Percentiles rank a stretch among this genome's conserved stretches.
These are phyloP conservation scores for Pythium aquatile DNA, from an alignment of 352 stramenopile species.

Conservation along the genomic window DNA sequence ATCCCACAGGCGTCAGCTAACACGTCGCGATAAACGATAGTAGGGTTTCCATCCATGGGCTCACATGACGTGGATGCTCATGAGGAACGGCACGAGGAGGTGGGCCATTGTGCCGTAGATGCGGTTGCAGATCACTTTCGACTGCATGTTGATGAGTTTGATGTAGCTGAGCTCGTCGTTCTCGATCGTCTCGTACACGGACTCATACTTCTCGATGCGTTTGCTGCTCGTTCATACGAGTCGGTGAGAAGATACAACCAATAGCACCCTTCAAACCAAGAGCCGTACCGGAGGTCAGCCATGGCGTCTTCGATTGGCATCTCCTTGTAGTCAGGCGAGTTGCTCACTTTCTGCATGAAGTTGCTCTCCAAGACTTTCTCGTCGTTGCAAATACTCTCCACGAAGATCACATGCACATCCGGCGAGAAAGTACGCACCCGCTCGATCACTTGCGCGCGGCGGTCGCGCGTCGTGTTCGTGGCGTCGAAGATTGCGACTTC, in stretches of 20 bases:
- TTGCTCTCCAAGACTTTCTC: constrained; percentile 52
- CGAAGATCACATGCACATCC: constrained; percentile 61
- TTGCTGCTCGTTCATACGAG: constrained; percentile 12
- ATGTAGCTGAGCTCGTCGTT: constrained; percentile 70
- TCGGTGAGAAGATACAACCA: too few species aligned
- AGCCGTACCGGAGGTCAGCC: constrained; percentile 44
- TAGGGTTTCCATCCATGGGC: neutral
- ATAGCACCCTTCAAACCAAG: too few species aligned
- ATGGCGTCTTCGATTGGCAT: constrained; percentile 48
- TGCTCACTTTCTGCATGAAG: constrained; percentile 49
- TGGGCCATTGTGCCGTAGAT: constrained; percentile 53
- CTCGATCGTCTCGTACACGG: constrained; percentile 61
- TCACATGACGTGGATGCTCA: constrained; percentile 51
- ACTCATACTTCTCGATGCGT: constrained; percentile 71
- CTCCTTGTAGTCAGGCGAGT: constrained; percentile 59
- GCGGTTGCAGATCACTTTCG: constrained; percentile 52
- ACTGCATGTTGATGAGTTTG: constrained; percentile 71
- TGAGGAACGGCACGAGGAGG: constrained; percentile 47
- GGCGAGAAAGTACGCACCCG: constrained; percentile 24
- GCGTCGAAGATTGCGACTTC: constrained; percentile 79
- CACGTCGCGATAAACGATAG: neutral
- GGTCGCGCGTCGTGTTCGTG: constrained; percentile 65
- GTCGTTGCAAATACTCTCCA: constrained; percentile 86
- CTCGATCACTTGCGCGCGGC: constrained; percentile 29
- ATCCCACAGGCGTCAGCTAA: neutral